These are phyloP conservation scores for Elongisporangium anandrum DNA, from an alignment of 352 stramenopile species.

Conservation along the genomic window DNA sequence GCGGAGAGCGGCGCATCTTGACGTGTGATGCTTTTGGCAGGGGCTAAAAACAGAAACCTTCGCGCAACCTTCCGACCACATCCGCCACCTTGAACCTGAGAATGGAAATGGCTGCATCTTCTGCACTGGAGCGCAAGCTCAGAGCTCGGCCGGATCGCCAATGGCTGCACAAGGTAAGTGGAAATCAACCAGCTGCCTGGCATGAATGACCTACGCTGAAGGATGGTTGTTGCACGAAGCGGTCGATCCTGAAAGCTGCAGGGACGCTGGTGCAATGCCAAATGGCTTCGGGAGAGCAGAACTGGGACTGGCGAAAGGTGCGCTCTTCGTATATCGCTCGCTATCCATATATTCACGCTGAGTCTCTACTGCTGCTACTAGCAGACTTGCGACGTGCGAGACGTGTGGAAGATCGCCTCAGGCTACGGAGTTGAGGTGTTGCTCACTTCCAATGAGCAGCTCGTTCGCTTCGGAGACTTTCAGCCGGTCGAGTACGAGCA, in stretches of 20 bases:
- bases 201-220: neutral
- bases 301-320: neutral
- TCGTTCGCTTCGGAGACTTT: neutral
- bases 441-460: neutral
- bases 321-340: neutral
- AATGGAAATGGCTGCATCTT: neutral
- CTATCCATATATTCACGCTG: too few species aligned
- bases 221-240: neutral
- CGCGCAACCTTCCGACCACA: slow-evolving; percentile 10
- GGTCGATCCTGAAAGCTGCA: neutral
- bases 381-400: neutral
- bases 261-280: neutral
- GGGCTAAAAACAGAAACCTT: neutral
- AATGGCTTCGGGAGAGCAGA: neutral
- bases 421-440: neutral
- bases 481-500: slow-evolving; percentile 13
- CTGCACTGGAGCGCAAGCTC: too few species aligned
- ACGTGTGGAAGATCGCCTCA: neutral
- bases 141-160: neutral
- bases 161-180: neutral
- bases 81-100: neutral
- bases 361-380: too few species aligned
- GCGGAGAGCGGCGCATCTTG: slow-evolving; percentile 11
- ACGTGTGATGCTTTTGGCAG: neutral
- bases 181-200: too few species aligned